These are phyloP conservation scores for Gracilaria gracilis DNA, from an alignment of 23 red algal species.

Conservation along the genomic window DNA sequence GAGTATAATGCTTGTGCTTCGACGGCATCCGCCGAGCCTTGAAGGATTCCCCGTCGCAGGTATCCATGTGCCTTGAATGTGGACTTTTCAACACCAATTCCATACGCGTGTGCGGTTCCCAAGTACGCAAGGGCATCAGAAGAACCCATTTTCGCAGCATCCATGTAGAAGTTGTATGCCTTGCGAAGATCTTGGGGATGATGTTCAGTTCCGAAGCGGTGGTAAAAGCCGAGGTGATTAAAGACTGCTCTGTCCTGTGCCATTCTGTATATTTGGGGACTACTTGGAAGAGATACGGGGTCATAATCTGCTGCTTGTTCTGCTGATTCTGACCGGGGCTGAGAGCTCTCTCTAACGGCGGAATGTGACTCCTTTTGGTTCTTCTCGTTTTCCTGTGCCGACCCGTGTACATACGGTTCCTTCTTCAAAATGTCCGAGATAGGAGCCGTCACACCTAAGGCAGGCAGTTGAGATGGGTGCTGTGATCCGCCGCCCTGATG, in stretches of 20 bases:
- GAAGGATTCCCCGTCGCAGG: slow-evolving; percentile 24
- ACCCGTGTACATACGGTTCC: not conserved
- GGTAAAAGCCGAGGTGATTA: slow-evolving; percentile 16
- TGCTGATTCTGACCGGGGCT: not conserved
- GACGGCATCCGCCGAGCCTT: slow-evolving; percentile 41
- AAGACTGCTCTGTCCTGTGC: not conserved
- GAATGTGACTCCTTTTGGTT: not conserved
- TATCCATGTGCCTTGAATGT: not conserved
- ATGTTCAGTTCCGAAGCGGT: slow-evolving; percentile 8
- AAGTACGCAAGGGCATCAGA: slow-evolving; percentile 16
- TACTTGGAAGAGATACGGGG: not conserved
- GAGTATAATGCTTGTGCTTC: slow-evolving; percentile 11
- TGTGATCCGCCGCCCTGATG: not conserved
- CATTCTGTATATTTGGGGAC: slow-evolving; percentile 53
- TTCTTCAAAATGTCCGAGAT: not conserved
- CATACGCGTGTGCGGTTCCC: slow-evolving; percentile 7
- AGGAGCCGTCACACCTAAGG: not conserved
- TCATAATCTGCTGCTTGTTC: not conserved
- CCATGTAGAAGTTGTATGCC: slow-evolving; percentile 18
- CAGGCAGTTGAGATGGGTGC: not conserved
- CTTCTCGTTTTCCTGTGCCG: not conserved
- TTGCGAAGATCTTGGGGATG: slow-evolving; percentile 1
- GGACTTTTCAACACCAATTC: slow-evolving; percentile 1
- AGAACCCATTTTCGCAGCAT: slow-evolving; percentile 27
- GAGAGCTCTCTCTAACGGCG: not conserved